Base-by-base conservation (phyloP, 495 filamentous ascomycete genomes). In the Cenococcum geophilum region DNA sequence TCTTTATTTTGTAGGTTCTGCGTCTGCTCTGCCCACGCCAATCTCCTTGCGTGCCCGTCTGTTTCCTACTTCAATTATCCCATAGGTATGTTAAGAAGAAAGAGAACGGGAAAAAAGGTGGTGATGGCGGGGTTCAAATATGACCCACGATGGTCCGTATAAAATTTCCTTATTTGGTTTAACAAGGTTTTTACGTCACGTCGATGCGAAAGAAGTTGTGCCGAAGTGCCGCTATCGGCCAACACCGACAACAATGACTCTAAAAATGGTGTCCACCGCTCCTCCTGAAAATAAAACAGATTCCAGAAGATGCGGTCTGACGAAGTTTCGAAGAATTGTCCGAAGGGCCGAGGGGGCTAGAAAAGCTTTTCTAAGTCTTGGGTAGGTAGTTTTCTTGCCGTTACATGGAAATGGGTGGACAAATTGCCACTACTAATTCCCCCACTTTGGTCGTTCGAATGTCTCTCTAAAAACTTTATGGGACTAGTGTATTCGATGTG, bases 111-210 rank as follows among this genome's bases (percentile, higher is more conserved):
- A 12, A 16, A 47, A 32, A 25, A 23, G 22, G 49, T n/a, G 20
- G 49, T 16, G 49, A 25, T 10, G 49, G 49, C 49, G 49, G 49
- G 49, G 49, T 52, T 23, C 16, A 52, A 25, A 52, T 52, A 52
- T 9, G 20, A 16, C 49, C 49, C 18, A 32, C 49, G 5, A 32
- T 16, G 18, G 25, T 23, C 1, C 40, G 49, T 23, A 16, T 52
- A 23, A 23, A 52, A 23, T 52, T 14, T 18, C 49, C 20, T 6
- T 16, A 25, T 52, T 16, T 32, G 22, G 49, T 8, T 25, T 52
- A 52, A 32, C 20, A 25, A 32, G 22, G 5, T 52, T 27, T 52
- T 52, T 52, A 52, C 49, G 49, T 52, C 49, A 52, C 49, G 49
- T 32, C 25, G 21, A 8, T 52, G 21, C 23, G 16, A 32, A 52